phyloP scores from a whole-genome alignment of 176 grass and related monocot species.

The Tuctoria greenei region DNA sequence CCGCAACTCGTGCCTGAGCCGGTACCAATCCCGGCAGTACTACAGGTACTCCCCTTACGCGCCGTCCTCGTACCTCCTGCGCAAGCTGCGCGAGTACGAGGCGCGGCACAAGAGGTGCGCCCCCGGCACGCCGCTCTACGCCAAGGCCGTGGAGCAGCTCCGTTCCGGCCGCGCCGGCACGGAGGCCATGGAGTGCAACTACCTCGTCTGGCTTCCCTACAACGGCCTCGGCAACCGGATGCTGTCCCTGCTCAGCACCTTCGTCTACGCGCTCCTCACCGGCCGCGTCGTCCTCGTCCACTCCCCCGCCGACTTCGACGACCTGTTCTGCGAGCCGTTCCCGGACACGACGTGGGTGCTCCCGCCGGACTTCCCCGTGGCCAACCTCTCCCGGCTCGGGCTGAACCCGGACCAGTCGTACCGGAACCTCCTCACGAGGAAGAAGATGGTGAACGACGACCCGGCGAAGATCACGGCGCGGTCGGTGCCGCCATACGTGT shows the following conservation, averaged over 20 bases:
- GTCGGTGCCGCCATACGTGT: slow-evolving; percentile 50
- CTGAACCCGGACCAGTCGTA: slow-evolving; percentile 30
- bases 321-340: slow-evolving; percentile 81
- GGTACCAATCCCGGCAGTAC: slow-evolving; percentile 24
- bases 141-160: slow-evolving; percentile 37
- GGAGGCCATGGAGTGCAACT: slow-evolving; percentile 27
- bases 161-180: slow-evolving; percentile 25
- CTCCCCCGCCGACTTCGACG: slow-evolving; percentile 21
- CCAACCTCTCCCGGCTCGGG: slow-evolving; percentile 19
- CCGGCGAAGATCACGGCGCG: not conserved
- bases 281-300: slow-evolving; percentile 50
- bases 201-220: slow-evolving; percentile 48
- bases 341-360: slow-evolving; percentile 50
- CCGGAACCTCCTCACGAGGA: slow-evolving; percentile 33
- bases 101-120: slow-evolving; percentile 51
- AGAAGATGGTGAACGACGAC: slow-evolving; percentile 28
- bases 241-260: slow-evolving; percentile 37
- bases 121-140: slow-evolving; percentile 50
- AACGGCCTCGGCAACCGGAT: slow-evolving; percentile 64
- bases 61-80: slow-evolving; percentile 44
- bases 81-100: slow-evolving; percentile 57
- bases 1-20: slow-evolving; percentile 48
- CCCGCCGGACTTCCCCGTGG: slow-evolving; percentile 48
- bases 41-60: slow-evolving; percentile 31
- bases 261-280: slow-evolving; percentile 58